Percentiles rank a stretch among this genome's conserved stretches.
phyloP scores from a whole-genome alignment of 164 flowering plant species.

The Dillenia suffruticosa region DNA sequence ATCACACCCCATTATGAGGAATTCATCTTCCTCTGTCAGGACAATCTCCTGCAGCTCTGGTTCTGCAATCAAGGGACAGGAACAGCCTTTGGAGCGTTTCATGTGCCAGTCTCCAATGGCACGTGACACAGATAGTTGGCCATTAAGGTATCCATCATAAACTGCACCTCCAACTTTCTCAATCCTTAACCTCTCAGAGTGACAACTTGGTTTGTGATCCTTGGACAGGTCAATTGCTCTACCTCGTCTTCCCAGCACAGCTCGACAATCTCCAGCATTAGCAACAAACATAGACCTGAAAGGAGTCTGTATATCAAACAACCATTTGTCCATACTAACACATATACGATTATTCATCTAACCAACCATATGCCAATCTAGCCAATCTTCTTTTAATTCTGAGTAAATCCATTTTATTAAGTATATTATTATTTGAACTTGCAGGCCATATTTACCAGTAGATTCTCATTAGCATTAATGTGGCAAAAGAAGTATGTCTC shows the following conservation, averaged over 20 bases:
- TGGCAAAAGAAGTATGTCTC: no score
- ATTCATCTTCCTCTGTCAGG: constrained; percentile 85
- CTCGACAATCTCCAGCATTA: constrained; percentile 96
- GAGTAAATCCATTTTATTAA: no score
- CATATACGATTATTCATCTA: no score
- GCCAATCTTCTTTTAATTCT: no score
- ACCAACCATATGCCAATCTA: no score
- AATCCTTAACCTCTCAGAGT: constrained; percentile 69
- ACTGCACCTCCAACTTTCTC: constrained; percentile 82
- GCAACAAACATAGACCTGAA: constrained; percentile 74
- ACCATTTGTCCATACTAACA: no score
- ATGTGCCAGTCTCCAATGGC: constrained; percentile 99
- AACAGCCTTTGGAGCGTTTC: constrained; percentile 81
- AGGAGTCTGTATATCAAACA: no score
- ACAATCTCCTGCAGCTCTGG: constrained; percentile 71
- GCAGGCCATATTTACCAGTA: no score
- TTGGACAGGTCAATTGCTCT: constrained; percentile 83
- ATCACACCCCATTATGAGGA: constrained; percentile 87
- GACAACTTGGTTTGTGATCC: constrained; percentile 86
- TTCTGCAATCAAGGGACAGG: constrained; percentile 83
- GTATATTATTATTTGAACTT: no score
- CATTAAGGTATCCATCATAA: constrained; percentile 90
- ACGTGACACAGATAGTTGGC: constrained; percentile 86
- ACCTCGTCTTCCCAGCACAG: constrained; percentile 88
- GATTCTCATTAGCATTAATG: no score